Evolutionary conservation across 225 moss, liverwort and hornwort genomes (phyloP).

Genomic region (Pleurozium schreberi): DNA sequence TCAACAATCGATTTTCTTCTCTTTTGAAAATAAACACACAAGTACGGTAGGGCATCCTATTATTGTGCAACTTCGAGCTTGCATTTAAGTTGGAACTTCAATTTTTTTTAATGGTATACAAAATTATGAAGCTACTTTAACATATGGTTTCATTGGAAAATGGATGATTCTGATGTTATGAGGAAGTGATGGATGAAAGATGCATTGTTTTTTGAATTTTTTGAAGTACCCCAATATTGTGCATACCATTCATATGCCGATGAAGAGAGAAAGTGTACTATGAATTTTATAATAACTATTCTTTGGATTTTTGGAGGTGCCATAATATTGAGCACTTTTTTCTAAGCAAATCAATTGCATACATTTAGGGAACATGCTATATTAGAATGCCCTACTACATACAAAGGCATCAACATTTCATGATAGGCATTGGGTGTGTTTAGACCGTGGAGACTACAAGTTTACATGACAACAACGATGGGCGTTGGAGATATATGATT

Average conservation of each 20-base stretch:
- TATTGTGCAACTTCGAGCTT: not conserved
- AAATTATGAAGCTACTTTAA: not conserved
- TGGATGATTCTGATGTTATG: not conserved
- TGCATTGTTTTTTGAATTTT: too few species aligned
- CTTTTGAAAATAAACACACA: not conserved
- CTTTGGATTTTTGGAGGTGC: not conserved
- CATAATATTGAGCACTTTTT: not conserved
- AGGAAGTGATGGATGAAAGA: too few species aligned
- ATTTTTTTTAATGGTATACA: not conserved
- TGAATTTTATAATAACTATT: not conserved
- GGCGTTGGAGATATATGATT: too few species aligned
- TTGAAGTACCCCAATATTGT: too few species aligned
- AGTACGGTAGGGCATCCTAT: accelerated
- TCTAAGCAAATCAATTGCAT: not conserved
- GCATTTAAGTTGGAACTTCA: not conserved
- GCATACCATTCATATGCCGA: not conserved
- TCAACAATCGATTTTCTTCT: accelerated
- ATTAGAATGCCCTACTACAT: not conserved
- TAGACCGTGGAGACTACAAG: too few species aligned
- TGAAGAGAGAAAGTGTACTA: not conserved
- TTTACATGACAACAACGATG: too few species aligned
- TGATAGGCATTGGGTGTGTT: not conserved
- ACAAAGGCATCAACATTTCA: not conserved
- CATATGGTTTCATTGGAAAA: not conserved
- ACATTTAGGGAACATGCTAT: accelerated